Conservation (phyloP, 2,329 filamentous ascomycete genomes). For the Alternaria gaisen region DNA sequence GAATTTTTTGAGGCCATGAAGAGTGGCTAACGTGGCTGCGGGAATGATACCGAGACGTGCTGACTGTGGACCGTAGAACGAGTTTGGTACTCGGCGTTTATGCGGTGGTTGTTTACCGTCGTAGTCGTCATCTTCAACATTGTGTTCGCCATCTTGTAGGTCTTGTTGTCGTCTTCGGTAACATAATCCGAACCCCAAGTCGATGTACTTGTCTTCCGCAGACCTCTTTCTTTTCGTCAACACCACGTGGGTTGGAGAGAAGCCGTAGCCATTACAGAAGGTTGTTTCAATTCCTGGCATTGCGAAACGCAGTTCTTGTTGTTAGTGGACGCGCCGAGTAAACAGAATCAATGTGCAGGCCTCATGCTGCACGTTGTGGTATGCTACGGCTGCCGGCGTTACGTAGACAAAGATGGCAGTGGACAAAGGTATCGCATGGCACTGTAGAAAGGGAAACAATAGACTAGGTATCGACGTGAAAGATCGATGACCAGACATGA, state of each 20-base stretch:
- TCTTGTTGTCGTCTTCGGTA: neutral
- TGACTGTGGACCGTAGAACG: neutral
- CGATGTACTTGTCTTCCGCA: neutral
- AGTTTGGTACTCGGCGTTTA: neutral
- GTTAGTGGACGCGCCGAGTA: neutral
- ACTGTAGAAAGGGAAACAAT: neutral
- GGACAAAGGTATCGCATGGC: neutral
- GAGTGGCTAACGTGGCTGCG: neutral
- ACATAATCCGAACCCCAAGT: neutral
- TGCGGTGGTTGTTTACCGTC: neutral
- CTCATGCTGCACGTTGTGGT: neutral
- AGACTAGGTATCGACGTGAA: neutral
- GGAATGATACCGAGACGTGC: neutral
- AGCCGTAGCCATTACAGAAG: neutral
- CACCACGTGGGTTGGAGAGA: neutral
- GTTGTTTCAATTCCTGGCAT: neutral
- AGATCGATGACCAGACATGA: neutral
- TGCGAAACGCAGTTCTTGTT: neutral
- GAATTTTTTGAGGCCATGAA: neutral
- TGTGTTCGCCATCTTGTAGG: neutral
- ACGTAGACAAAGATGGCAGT: neutral
- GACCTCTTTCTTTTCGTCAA: neutral
- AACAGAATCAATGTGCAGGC: neutral
- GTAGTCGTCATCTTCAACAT: neutral
- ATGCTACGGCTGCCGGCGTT: neutral